phyloP scores from a whole-genome alignment of 441 rosid genomes.

The Melastoma candidum region DNA sequence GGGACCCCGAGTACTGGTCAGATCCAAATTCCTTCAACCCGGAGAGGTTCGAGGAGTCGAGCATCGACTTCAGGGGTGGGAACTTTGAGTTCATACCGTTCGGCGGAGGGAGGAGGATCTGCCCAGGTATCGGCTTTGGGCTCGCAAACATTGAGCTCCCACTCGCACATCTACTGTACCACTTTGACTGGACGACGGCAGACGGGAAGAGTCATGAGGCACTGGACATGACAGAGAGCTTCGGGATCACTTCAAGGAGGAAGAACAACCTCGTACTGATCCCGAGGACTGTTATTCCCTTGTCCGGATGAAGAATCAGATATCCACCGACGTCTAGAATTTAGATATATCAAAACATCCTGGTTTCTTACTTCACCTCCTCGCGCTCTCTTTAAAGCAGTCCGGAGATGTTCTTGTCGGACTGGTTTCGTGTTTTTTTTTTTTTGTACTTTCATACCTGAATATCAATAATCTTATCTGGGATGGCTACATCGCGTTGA shows the following conservation, averaged over 20 bases:
- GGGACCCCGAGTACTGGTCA: slow-evolving; percentile 21
- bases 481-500: too few relatives aligned
- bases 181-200: slow-evolving; percentile 24
- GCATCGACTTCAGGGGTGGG: slow-evolving; percentile 20
- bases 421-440: too few relatives aligned
- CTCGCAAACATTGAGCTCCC: slow-evolving; percentile 17
- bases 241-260: slow-evolving; percentile 10
- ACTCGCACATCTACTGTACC: slow-evolving; percentile 19
- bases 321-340: too few relatives aligned
- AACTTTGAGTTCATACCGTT: slow-evolving; percentile 23
- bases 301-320: too few relatives aligned
- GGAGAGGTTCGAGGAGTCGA: slow-evolving; percentile 20
- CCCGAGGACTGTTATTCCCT: too few relatives aligned
- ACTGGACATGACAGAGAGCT: slow-evolving; percentile 20
- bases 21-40: slow-evolving; percentile 28
- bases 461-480: too few relatives aligned
- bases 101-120: slow-evolving; percentile 27
- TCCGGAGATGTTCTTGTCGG: too few relatives aligned
- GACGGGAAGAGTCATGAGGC: not conserved
- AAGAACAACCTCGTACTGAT: not conserved
- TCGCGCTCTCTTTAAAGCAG: too few relatives aligned
- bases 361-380: too few relatives aligned
- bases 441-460: too few relatives aligned
- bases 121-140: slow-evolving; percentile 16
- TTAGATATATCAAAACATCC: too few relatives aligned